phyloP scores from a whole-genome alignment of 768 basidiomycete species.

The Imleria badia region DNA sequence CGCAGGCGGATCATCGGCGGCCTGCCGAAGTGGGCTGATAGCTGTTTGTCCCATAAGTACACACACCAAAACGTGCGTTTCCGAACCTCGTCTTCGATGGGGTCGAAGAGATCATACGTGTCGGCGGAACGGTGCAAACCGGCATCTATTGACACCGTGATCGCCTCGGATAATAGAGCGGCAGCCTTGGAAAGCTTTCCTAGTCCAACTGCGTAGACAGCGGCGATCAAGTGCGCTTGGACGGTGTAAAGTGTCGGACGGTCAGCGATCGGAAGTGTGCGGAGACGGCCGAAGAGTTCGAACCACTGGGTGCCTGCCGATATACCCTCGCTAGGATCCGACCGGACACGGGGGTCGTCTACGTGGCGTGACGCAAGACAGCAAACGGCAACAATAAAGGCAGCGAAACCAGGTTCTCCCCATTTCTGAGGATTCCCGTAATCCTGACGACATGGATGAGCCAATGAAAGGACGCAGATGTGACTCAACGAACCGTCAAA shows the following conservation, averaged over 20 bases:
- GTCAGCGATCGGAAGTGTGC: slow-evolving; percentile 87
- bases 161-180: slow-evolving; percentile 79
- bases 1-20: slow-evolving; percentile 83
- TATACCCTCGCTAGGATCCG: slow-evolving; percentile 78
- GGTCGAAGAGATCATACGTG: slow-evolving; percentile 82
- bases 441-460: slow-evolving; percentile 50
- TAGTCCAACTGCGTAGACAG: slow-evolving; percentile 87
- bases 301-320: slow-evolving; percentile 92
- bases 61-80: slow-evolving; percentile 97
- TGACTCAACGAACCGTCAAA: slow-evolving; percentile 54
- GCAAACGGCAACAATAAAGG: slow-evolving; percentile 91
- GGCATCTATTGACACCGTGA: slow-evolving; percentile 85
- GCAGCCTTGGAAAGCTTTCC: slow-evolving; percentile 88
- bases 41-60: slow-evolving; percentile 95
- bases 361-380: slow-evolving; percentile 91
- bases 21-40: slow-evolving; percentile 84
- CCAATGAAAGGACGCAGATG: slow-evolving; percentile 4
- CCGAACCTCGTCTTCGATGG: slow-evolving; percentile 86
- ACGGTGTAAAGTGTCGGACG: slow-evolving; percentile 90
- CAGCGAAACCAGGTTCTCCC: slow-evolving; percentile 93
- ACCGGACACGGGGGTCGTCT: slow-evolving; percentile 86
- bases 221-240: slow-evolving; percentile 88
- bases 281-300: slow-evolving; percentile 80
- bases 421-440: slow-evolving; percentile 94
- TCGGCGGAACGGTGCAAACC: slow-evolving; percentile 88